phyloP scores from a whole-genome alignment of 1,139 yeast genomes.

The Taphrina confusa region DNA sequence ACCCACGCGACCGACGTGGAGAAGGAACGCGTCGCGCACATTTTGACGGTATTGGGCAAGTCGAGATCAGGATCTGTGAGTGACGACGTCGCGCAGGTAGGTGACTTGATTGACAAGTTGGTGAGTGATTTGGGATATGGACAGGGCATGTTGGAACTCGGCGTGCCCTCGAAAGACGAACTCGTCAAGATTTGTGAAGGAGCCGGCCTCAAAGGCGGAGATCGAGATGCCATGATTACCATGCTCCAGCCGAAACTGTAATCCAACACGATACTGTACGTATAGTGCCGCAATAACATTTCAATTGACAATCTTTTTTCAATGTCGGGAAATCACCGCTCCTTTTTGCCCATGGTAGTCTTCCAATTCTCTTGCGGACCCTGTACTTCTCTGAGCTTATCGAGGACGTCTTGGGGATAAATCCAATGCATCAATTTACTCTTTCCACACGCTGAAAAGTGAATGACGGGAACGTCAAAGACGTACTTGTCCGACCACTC shows the following conservation, averaged over 20 bases:
- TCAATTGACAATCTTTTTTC: background rate
- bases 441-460: constrained; percentile 9
- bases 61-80: background rate
- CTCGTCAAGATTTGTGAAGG: constrained; percentile 13
- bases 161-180: constrained; percentile 5
- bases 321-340: background rate
- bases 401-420: constrained; percentile 2
- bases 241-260: constrained; percentile 17
- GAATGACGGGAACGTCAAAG: constrained; percentile 25
- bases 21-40: constrained; percentile 7
- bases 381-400: background rate
- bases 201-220: constrained; percentile 20
- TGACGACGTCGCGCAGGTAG: constrained; percentile 21
- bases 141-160: constrained; percentile 23
- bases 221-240: constrained; percentile 10
- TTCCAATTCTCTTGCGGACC: background rate
- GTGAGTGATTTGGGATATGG: constrained; percentile 6
- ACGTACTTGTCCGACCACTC: constrained; percentile 6
- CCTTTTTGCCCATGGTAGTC: constrained; percentile 20
- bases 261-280: too few relatives aligned
- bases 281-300: too few relatives aligned
- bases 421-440: constrained; percentile 27
- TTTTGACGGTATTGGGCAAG: background rate
- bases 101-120: constrained; percentile 12
- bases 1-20: constrained; percentile 17